Evolutionary conservation across 352 stramenopile genomes (phyloP), one percentile per base, ranked within the genome.

Genomic region (Thalassiosira hispida): DNA sequence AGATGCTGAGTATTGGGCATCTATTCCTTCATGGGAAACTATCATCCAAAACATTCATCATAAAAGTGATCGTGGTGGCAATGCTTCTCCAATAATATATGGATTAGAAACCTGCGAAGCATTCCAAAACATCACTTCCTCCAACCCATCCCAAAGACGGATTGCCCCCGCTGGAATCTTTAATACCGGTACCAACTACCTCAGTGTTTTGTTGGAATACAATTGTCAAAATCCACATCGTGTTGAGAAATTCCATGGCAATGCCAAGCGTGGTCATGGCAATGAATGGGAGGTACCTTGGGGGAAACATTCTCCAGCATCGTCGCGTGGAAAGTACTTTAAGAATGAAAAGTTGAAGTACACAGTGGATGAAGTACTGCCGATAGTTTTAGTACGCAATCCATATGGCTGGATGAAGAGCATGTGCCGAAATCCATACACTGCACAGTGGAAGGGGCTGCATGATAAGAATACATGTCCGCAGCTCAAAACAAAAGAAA

Each of bases 131-230:
- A 46, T 60, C 64, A 64, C 73, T 27, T 64, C 52, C 6, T 67
- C 61, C 14, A 51, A 66, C n/a, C 65, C 70, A 23, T 69, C 77
- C 18, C 74, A 89, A 67, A 52, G 82, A 27, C 82, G 86, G 33
- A 76, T 92, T 23, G 84, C 76, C 29, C 53, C 78, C 3, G 77
- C 77, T 9, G 87, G 87, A n/a, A 73, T 91, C 42, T 94, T 94
- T 77, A 92, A 92, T 65, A 92, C 88, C 8, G 90, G 90, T 27
- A 94, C 90, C 11, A 94, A 94, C 72, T 72, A 93, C 0, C 59
- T 94, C 0, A 86, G 66, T 33, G 81, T 91, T 6, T 56, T 94
- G 5, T 27, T 94, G 0, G 83, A 93, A 60, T 69, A 83, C 46
- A 93, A 92, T 70, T 94, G 90, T 75, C 66, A 90, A 68, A 92